These are phyloP conservation scores for Parmelia sp. DNA, from an alignment of 495 filamentous ascomycete genomes.

Conservation along the genomic window DNA sequence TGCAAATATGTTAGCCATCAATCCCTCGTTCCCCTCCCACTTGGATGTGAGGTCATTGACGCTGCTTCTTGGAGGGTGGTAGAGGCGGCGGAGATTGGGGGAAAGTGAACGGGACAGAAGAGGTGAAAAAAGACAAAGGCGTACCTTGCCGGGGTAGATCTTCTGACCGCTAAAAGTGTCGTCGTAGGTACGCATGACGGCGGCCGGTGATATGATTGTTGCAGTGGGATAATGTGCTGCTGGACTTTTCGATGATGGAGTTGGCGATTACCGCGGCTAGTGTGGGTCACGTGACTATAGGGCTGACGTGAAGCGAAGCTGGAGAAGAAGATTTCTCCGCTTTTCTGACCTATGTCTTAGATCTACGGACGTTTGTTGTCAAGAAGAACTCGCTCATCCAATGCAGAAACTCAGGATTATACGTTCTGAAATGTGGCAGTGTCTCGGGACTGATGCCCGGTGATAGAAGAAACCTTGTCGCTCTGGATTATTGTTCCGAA, in stretches of 20 bases:
- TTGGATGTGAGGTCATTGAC: background rate
- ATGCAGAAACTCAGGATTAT: background rate
- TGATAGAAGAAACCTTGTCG: background rate
- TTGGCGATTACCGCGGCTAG: conserved; percentile 9
- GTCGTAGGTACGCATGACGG: conserved; percentile 96
- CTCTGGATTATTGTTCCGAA: background rate
- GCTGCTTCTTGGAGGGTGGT: background rate
- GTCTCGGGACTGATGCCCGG: background rate
- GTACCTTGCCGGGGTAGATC: conserved; percentile 99
- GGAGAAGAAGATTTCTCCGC: background rate
- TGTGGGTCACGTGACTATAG: conserved; percentile 24
- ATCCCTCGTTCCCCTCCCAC: background rate
- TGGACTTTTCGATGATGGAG: conserved; percentile 12
- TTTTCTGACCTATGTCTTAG: background rate
- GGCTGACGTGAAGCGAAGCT: conserved; percentile 19
- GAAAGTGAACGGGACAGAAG: background rate
- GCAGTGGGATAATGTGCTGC: background rate
- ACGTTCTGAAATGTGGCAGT: background rate
- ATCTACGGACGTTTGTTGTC: background rate
- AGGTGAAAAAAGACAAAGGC: conserved; percentile 30
- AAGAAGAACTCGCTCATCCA: background rate
- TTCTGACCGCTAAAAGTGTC: conserved; percentile 95
- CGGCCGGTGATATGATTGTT: conserved; percentile 33
- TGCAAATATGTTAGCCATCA: background rate
- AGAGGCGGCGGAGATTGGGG: background rate